Base-by-base conservation (phyloP, 805 yeast genomes). In the Candida parachauliodes region DNA sequence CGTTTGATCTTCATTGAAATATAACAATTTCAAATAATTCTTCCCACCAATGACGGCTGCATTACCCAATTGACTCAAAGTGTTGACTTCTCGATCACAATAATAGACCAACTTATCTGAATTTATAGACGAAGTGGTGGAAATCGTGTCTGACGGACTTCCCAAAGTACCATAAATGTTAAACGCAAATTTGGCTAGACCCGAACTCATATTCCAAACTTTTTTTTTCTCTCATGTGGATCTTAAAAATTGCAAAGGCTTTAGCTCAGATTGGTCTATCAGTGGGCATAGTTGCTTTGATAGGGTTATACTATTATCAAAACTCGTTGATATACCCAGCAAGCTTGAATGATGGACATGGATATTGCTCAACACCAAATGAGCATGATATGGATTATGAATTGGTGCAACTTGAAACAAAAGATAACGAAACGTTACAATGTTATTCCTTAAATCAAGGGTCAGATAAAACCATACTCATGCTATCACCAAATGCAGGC, bases 401-500 rank as follows among this genome's bases (percentile, higher is more conserved):
- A 47, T 76, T 72, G 30, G 63, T 81, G 0, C 62, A 61, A 32
- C 50, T 93, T 22, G 65, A 57, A 4, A 89, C 98, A 0, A 56
- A 60, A 3, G 98, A 91, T 53, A 84, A 83, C 2, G 82, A 77
- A 40, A 68, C 60, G 8, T 58, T 91, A 23, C 84, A 85, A 42
- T 73, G 86, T 17, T 91, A 67, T 54, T 64, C 76, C 34, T 62
- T 87, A 39, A 62, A 72, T 14, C 83, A 80, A 18, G 76, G 77
- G 41, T 59, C 71, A 22, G 68, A 75, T 45, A 84, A 82, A 46
- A 86, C 97, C 0, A 73, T 91, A 8, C 51, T 93, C 18, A 72
- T 93, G 15, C 68, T 89, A 36, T 80, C 88, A 34, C 98, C 98
- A 4, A 91, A 91, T 60, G 97, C 97, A 2, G 98, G 98, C 4